A percentile compares a stretch with the other conserved stretches of the same genome.
phyloP scores from a whole-genome alignment of 768 basidiomycete genomes.

The Obba rivulosa region DNA sequence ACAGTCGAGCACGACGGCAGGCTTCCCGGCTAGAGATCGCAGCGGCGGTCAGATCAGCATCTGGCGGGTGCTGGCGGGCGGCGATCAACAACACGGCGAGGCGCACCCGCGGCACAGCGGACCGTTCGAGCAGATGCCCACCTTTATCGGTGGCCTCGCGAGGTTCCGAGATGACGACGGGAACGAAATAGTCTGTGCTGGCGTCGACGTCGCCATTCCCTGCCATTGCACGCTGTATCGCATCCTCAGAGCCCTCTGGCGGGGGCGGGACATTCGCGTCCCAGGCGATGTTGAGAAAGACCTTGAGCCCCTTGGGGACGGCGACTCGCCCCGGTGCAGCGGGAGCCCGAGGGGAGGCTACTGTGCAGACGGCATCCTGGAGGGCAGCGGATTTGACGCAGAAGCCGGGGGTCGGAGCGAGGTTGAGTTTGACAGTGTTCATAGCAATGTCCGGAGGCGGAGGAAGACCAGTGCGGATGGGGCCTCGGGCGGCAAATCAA shows the following conservation, averaged over 20 bases:
- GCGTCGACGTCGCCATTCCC: slow-evolving; percentile 35
- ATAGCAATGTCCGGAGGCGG: slow-evolving; percentile 6
- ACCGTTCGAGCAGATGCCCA: slow-evolving; percentile 21
- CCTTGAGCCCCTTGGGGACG: slow-evolving; percentile 48
- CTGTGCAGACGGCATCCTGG: slow-evolving; percentile 33
- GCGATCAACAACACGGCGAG: not conserved
- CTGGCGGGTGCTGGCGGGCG: slow-evolving; percentile 8
- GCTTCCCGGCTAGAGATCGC: slow-evolving; percentile 52
- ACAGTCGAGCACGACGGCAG: slow-evolving; percentile 69
- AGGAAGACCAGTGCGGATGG: not conserved
- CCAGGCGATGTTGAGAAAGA: slow-evolving; percentile 75
- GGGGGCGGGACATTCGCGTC: slow-evolving; percentile 65
- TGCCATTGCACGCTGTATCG: slow-evolving; percentile 52
- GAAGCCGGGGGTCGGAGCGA: slow-evolving; percentile 63
- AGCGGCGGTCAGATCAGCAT: slow-evolving; percentile 8
- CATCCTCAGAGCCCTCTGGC: slow-evolving; percentile 53
- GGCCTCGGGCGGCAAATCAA: not conserved
- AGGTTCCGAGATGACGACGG: slow-evolving; percentile 63
- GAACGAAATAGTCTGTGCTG: slow-evolving; percentile 54
- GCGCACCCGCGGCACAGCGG: not conserved
- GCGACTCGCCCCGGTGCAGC: slow-evolving; percentile 17
- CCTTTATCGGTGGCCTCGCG: slow-evolving; percentile 68
- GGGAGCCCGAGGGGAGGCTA: slow-evolving; percentile 11
- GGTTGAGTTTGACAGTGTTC: slow-evolving; percentile 24
- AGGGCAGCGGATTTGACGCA: slow-evolving; percentile 58